Base-by-base conservation (phyloP, 768 basidiomycete genomes). In the Collybia sordida region DNA sequence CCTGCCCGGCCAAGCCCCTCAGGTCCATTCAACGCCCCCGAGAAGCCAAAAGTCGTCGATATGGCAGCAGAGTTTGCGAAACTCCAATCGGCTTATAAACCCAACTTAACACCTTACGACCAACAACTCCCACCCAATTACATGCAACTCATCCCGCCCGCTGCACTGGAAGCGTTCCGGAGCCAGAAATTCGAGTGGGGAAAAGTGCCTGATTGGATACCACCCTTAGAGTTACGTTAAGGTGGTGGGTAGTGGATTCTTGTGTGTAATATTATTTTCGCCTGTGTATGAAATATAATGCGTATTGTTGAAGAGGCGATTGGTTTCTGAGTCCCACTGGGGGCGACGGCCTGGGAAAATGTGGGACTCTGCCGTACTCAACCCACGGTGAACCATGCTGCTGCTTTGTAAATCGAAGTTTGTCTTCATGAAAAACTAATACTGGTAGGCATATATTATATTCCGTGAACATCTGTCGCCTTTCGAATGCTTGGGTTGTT, bases 161-260 rank as follows among this genome's bases (percentile, higher is more conserved):
- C 58, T 4, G 78, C 72, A 45, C 62, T 72, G 57, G 75, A 77
- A 5, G 82, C 83, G 35, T 90, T 89, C 58, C 60, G 69, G 54
- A 66, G 66, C 17, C 67, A 71, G 47, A 80, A 67, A 65, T 91
- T 90, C 57, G 82, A 81, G 59, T 86, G 80, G 81, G 83, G 62
- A 42, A 77, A 77, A 52, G 74, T 91, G 41, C 88, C 88, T 1
- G 86, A 88, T 50, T 89, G 83, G 82, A 71, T 85, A 49, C 89
- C 88, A 34, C 89, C 87, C 7, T 57, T 79, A 46, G 79, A 82
- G 59, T 59, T 83, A 50, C 70, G 83, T 49, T 83, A 71, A 68
- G 37, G 18, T 27, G 12, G 27, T 40, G 44, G 44, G n/a, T 51
- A 34, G 7, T 17, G 12, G 36, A 14, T 23, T 11, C 11, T 14